Evolutionary conservation across 768 basidiomycete species (phyloP).

Genomic region (Tubosaeta sp.): DNA sequence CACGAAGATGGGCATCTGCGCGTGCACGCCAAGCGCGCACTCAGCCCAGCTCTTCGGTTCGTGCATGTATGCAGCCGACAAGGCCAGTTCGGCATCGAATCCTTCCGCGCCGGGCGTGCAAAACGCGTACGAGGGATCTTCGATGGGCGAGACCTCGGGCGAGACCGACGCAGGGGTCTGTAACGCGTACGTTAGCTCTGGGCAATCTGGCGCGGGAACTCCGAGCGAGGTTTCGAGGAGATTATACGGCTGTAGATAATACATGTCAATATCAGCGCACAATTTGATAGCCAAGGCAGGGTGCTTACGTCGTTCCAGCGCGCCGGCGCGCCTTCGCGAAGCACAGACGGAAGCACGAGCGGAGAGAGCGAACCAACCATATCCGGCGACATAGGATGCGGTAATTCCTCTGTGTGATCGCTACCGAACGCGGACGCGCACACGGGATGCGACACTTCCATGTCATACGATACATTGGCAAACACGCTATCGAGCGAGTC

Average conservation of each 20-base stretch:
- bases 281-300: not conserved
- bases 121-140: conserved; percentile 18
- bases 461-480: conserved; percentile 29
- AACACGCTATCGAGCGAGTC: conserved; percentile 28
- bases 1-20: conserved; percentile 27
- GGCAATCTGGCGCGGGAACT: conserved; percentile 20
- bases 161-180: conserved; percentile 21
- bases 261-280: not conserved
- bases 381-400: conserved; percentile 19
- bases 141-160: conserved; percentile 24
- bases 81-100: conserved; percentile 8
- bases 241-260: conserved; percentile 26
- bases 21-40: conserved; percentile 9
- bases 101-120: conserved; percentile 5
- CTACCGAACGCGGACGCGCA: conserved; percentile 9
- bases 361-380: conserved; percentile 27
- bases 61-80: conserved; percentile 17
- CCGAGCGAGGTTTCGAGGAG: conserved; percentile 32
- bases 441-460: conserved; percentile 17
- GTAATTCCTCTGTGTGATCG: conserved; percentile 23
- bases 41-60: conserved; percentile 28
- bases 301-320: conserved; percentile 34
- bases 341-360: conserved; percentile 28
- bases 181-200: conserved; percentile 20
- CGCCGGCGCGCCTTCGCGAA: conserved; percentile 26